Evolutionary conservation across 208 protist species (phyloP).

Genomic region (Dictyostelium gargantuum): DNA sequence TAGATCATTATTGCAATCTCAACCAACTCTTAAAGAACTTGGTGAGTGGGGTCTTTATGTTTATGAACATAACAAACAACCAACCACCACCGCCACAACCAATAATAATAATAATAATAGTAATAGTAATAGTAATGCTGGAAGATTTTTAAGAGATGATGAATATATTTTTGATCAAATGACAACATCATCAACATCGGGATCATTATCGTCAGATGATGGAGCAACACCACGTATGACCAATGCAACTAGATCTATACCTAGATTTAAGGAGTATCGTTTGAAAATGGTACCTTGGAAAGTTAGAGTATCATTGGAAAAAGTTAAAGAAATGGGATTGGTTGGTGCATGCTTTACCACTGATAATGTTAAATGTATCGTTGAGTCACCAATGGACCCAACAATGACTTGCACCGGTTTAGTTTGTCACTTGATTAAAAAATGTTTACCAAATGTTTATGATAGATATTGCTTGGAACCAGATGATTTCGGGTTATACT

Average conservation of each 20-base stretch:
- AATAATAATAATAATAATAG: neutral
- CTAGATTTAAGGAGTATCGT: neutral
- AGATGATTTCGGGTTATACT: conserved; percentile 52
- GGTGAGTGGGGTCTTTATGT: conserved; percentile 55
- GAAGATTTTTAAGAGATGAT: conserved; percentile 26
- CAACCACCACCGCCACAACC: too few relatives aligned
- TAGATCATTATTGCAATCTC: neutral
- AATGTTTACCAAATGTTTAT: neutral
- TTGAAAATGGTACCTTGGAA: conserved; percentile 57
- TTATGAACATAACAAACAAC: neutral
- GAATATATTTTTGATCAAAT: conserved; percentile 27
- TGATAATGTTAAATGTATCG: neutral
- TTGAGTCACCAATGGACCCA: conserved; percentile 49
- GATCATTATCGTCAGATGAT: neutral
- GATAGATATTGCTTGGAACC: neutral
- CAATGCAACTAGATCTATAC: neutral
- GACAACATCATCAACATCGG: neutral
- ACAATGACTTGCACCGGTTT: conserved; percentile 34
- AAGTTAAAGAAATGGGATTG: conserved; percentile 19
- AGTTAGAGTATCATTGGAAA: neutral
- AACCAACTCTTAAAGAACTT: conserved; percentile 31
- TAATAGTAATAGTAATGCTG: neutral
- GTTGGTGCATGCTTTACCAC: neutral
- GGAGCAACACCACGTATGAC: neutral
- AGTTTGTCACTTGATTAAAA: conserved; percentile 14